Conservation (phyloP, 768 basidiomycete species). For the Tubosaeta sp. region DNA sequence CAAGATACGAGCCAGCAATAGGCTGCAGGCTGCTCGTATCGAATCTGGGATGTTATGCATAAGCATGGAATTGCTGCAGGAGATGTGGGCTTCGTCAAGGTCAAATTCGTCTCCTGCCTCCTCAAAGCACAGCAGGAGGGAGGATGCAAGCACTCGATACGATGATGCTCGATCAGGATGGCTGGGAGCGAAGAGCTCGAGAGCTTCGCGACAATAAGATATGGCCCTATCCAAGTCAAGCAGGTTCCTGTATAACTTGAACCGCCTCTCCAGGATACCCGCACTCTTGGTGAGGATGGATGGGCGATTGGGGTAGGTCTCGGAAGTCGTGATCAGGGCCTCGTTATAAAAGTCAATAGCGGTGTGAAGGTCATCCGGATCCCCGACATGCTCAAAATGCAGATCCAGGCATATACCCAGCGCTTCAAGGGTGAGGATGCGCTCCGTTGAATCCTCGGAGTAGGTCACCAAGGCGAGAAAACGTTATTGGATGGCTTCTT, state of each 20-base stretch:
- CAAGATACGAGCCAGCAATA: conserved; percentile 21
- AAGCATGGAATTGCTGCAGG: conserved; percentile 13
- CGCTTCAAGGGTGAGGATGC: conserved; percentile 17
- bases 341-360: conserved; percentile 25
- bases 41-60: conserved; percentile 4
- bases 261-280: conserved; percentile 11
- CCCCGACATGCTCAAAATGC: conserved; percentile 21
- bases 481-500: conserved; percentile 26
- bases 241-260: conserved; percentile 12
- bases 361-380: conserved; percentile 22
- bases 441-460: conserved; percentile 9
- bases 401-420: conserved; percentile 20
- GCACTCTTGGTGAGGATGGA: conserved; percentile 16
- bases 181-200: conserved; percentile 16
- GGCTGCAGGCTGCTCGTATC: conserved; percentile 12
- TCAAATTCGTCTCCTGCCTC: conserved; percentile 25
- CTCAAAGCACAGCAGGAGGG: conserved; percentile 22
- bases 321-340: conserved; percentile 19
- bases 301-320: conserved; percentile 15
- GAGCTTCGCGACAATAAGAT: conserved; percentile 18
- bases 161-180: conserved; percentile 14
- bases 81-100: conserved; percentile 21
- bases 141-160: conserved; percentile 16
- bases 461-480: conserved; percentile 19
- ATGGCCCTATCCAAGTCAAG: conserved; percentile 27